Conservation (phyloP, 208 protist genomes). For the Acanthamoeba triangularis region DNA sequence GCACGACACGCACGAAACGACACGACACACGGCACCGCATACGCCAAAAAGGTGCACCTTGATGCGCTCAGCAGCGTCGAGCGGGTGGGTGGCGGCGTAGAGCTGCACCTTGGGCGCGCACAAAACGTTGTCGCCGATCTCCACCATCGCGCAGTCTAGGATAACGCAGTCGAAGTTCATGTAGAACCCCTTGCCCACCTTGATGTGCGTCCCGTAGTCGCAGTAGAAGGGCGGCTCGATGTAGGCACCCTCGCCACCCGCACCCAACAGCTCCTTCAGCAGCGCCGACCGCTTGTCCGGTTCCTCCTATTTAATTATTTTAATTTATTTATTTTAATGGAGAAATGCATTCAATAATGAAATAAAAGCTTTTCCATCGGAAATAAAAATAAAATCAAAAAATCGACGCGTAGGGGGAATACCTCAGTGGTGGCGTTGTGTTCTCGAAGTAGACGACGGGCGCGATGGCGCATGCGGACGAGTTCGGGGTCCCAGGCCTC, state of each 20-base stretch:
- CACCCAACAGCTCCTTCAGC: constrained; percentile 80
- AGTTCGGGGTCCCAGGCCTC: constrained; percentile 79
- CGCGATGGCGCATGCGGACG: constrained; percentile 70
- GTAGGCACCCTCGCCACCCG: constrained; percentile 79
- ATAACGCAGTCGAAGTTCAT: constrained; percentile 91
- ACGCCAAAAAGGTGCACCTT: background rate
- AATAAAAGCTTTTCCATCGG: too few species aligned
- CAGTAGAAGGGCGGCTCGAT: constrained; percentile 92
- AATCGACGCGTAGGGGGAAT: too few species aligned
- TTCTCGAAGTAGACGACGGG: constrained; percentile 77
- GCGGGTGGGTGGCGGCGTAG: constrained; percentile 92
- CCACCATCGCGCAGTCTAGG: constrained; percentile 90
- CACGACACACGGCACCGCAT: background rate
- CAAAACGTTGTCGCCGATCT: constrained; percentile 90
- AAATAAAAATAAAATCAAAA: background rate
- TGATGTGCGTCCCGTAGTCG: constrained; percentile 93
- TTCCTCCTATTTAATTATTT: constrained; percentile 12
- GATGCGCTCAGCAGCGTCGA: constrained; percentile 82
- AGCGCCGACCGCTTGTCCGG: constrained; percentile 37
- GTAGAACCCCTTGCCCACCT: constrained; percentile 89
- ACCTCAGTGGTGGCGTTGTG: constrained; percentile 79
- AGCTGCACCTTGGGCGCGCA: constrained; percentile 91
- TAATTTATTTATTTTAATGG: too few species aligned
- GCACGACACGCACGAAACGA: background rate
- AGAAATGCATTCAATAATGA: too few species aligned